phyloP scores from a whole-genome alignment of 192 early-diverging fungal genomes.

The Radiomyces spectabilis region DNA sequence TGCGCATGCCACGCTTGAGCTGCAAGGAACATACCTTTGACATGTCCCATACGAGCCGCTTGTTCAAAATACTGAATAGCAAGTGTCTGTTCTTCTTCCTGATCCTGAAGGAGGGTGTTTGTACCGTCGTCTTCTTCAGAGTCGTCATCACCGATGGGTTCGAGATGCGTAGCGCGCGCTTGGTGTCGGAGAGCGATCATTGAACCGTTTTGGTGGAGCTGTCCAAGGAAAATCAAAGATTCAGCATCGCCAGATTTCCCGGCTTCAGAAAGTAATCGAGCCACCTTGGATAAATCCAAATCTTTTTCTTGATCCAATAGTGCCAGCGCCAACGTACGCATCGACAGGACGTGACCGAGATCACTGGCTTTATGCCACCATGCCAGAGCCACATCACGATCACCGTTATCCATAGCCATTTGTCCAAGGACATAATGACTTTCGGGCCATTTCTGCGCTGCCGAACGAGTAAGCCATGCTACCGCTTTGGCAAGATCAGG shows the following conservation, averaged over 20 bases:
- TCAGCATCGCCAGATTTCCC: constrained; percentile 10
- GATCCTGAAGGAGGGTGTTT: not conserved
- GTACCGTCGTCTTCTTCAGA: not conserved
- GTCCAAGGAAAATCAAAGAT: constrained; percentile 14
- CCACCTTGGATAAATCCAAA: not conserved
- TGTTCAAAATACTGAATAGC: constrained; percentile 9
- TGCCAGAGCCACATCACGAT: constrained; percentile 8
- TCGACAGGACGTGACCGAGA: constrained; percentile 8
- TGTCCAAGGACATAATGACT: constrained; percentile 7
- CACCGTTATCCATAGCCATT: constrained; percentile 1
- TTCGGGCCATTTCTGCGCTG: not conserved
- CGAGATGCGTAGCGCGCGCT: not conserved
- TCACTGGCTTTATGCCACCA: constrained; percentile 18
- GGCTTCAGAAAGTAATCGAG: constrained; percentile 6
- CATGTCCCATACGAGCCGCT: constrained; percentile 2
- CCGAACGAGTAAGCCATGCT: constrained; percentile 4
- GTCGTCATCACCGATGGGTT: not conserved
- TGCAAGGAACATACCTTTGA: constrained; percentile 4
- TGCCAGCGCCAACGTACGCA: constrained; percentile 7
- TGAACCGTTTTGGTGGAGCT: constrained; percentile 10
- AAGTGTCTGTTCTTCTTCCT: constrained; percentile 1
- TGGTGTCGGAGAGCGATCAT: not conserved
- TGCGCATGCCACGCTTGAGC: constrained; percentile 7
- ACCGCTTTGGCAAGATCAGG: not conserved
- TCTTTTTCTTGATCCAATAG: not conserved